Conservation (phyloP, 352 stramenopile genomes). For the Pythium guiyangense region DNA sequence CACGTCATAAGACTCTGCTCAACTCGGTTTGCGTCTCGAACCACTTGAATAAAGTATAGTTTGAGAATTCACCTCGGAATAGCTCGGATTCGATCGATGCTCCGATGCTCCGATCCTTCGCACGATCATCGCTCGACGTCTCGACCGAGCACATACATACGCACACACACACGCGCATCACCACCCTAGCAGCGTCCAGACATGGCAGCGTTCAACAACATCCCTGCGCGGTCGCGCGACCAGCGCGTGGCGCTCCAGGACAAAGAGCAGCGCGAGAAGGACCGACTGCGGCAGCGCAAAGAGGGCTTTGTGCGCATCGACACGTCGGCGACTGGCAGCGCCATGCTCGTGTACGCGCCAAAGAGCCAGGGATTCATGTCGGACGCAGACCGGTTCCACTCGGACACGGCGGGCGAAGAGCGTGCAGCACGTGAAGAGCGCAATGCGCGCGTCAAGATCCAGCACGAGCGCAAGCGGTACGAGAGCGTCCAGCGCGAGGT, state of each 20-base stretch:
- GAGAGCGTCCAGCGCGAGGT: conserved; percentile 69
- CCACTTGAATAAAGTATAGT: too few species aligned
- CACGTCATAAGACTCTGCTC: too few species aligned
- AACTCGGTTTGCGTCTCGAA: too few species aligned
- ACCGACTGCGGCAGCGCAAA: conserved; percentile 54
- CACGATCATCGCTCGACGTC: too few species aligned
- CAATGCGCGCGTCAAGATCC: conserved; percentile 40
- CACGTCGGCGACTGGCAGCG: conserved; percentile 53
- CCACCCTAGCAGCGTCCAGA: too few species aligned
- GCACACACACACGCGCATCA: background rate
- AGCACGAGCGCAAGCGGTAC: conserved; percentile 62
- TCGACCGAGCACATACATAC: background rate
- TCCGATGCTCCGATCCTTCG: too few species aligned
- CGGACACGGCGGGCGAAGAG: conserved; percentile 85
- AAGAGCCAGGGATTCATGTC: conserved; percentile 75
- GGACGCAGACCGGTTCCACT: conserved; percentile 87
- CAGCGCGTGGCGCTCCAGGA: conserved; percentile 66
- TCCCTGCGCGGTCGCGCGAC: conserved; percentile 57
- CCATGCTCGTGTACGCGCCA: conserved; percentile 62
- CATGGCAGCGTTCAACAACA: conserved; percentile 66
- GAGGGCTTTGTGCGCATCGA: conserved; percentile 69
- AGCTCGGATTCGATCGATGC: too few species aligned
- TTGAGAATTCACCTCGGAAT: too few species aligned
- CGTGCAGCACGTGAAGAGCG: conserved; percentile 50
- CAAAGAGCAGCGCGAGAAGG: conserved; percentile 80